A percentile compares a stretch with the other conserved stretches of the same genome.
These are phyloP conservation scores for Cladophialophora carrionii DNA, from an alignment of 2,329 filamentous ascomycete species.

Conservation along the genomic window DNA sequence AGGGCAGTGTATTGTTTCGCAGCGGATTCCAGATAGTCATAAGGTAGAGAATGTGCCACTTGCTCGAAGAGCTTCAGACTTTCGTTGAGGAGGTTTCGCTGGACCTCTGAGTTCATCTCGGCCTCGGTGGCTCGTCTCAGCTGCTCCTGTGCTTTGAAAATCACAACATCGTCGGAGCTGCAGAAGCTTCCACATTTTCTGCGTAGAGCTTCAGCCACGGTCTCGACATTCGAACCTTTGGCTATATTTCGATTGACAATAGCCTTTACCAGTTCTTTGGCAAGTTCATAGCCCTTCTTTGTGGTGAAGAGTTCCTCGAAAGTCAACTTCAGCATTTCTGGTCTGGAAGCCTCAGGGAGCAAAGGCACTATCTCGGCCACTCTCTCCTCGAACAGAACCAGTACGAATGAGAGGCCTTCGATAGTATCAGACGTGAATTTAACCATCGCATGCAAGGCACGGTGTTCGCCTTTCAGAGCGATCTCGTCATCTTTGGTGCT, in stretches of 20 bases:
- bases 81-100: slow-evolving; percentile 80
- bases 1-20: slow-evolving; percentile 77
- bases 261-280: slow-evolving; percentile 92
- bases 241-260: slow-evolving; percentile 98
- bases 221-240: slow-evolving; percentile 95
- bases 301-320: slow-evolving; percentile 87
- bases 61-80: slow-evolving; percentile 86
- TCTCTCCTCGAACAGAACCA: slow-evolving; percentile 91
- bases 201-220: slow-evolving; percentile 89
- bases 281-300: slow-evolving; percentile 78
- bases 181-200: slow-evolving; percentile 96
- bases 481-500: slow-evolving; percentile 87
- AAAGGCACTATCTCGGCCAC: slow-evolving; percentile 83
- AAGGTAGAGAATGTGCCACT: slow-evolving; percentile 80
- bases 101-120: slow-evolving; percentile 72
- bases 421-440: slow-evolving; percentile 87
- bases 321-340: slow-evolving; percentile 74
- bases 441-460: slow-evolving; percentile 83
- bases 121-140: slow-evolving; percentile 85
- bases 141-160: slow-evolving; percentile 97
- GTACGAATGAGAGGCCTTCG: slow-evolving; percentile 93
- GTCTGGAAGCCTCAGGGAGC: slow-evolving; percentile 70
- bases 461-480: slow-evolving; percentile 89
- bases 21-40: slow-evolving; percentile 76
- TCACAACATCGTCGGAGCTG: slow-evolving; percentile 92